Evolutionary conservation across 257 asterid genomes (phyloP), one percentile per base, ranked within the genome.

Genomic region (Ilex aquifolium): DNA sequence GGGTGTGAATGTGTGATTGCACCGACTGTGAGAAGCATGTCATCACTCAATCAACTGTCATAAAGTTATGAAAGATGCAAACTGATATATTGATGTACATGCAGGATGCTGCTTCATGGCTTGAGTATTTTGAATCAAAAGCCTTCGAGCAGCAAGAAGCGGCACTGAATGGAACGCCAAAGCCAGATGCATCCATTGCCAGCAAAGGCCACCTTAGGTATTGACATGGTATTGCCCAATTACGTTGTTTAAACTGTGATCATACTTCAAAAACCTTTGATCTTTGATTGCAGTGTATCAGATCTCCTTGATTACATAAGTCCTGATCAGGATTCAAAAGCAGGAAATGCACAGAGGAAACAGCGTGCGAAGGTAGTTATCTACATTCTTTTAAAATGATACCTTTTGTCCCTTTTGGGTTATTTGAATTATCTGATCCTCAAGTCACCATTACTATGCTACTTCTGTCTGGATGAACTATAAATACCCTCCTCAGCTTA

Each of bases 91-190:
- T 69, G 39, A 77, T 66, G 56, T 17, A 44, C 60, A 53, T 84
- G 71, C 82, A 93, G 99, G 99, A 93, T 84, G 99, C 99, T 77
- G 97, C 97, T 74, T 97, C 99, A 48, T 93, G 99, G 99, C 99
- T 88, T 48, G 99, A 93, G 66, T 93, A 90, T 77, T 93, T 93
- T 65, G 97, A 93, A 79, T 93, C 99, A 51, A 93, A 90, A 75
- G 99, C 97, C 39, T 65, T 87, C 77, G 99, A 93, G 78, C 99
- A 93, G 80, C 97, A 90, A 83, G 99, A 93, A 82, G 97, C 97
- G 31, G 95, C 95, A 65, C 85, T 92, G 56, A 81, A 74, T 65
- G 97, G 99, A 71, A 86, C 96, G 58, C 97, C 97, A 29, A 93
- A 79, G 77, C 95, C 88, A n/a, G 99, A 93, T 81, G 88, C 95